phyloP scores from a whole-genome alignment of 148 eudicot genomes.

The Oxyria digyna region DNA sequence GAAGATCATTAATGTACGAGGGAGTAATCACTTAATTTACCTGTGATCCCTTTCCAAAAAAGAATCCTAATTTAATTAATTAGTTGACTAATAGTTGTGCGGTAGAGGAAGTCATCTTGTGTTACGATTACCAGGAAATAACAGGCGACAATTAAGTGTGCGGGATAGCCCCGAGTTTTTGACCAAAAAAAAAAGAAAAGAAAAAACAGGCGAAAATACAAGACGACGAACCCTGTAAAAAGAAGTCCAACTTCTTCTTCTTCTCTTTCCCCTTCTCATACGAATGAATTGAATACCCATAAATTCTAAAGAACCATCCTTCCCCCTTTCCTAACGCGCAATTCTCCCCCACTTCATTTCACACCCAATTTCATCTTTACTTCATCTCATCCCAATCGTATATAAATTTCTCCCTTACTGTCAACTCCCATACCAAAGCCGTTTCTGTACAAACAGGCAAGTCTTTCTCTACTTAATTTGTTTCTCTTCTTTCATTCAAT shows the following conservation, averaged over 20 bases:
- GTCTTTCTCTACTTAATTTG: not conserved
- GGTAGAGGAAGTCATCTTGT: not conserved
- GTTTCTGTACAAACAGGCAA: not conserved
- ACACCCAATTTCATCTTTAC: not conserved
- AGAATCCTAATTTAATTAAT: too few species aligned
- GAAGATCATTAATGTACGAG: too few species aligned
- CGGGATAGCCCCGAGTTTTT: too few species aligned
- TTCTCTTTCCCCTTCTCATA: not conserved
- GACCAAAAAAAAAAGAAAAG: too few species aligned
- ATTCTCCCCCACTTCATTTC: not conserved
- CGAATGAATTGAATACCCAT: not conserved
- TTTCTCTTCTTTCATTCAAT: slow-evolving; percentile 2
- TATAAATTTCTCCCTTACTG: not conserved
- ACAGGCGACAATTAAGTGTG: not conserved
- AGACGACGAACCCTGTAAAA: not conserved
- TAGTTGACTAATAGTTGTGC: not conserved
- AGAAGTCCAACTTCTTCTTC: not conserved
- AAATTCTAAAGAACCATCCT: not conserved
- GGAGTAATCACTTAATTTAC: too few species aligned
- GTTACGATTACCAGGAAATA: not conserved
- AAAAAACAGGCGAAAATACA: not conserved
- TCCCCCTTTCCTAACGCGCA: not conserved
- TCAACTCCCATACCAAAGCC: not conserved
- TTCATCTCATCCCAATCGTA: not conserved
- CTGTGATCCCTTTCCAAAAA: too few species aligned